phyloP scores from a whole-genome alignment of 164 flowering plant genomes.

The Vitis labrusca region DNA sequence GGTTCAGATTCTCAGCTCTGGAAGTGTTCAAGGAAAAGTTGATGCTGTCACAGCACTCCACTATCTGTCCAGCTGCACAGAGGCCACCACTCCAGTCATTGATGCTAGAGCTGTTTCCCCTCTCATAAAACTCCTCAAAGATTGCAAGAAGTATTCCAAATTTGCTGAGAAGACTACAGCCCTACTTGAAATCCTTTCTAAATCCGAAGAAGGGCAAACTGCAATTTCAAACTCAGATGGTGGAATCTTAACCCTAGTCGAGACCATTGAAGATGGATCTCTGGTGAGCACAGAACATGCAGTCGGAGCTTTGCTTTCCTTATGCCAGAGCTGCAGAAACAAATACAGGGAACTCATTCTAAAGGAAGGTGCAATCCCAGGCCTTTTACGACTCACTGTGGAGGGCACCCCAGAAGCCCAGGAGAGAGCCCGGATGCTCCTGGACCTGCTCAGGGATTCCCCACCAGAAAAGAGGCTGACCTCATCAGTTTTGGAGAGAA shows the following conservation, averaged over 20 bases:
- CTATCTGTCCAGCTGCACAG: slow-evolving; percentile 57
- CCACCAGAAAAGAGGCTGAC: slow-evolving; percentile 43
- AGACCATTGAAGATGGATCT: slow-evolving; percentile 84
- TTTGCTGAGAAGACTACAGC: slow-evolving; percentile 81
- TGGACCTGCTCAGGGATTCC: slow-evolving; percentile 69
- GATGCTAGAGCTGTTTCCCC: slow-evolving; percentile 60
- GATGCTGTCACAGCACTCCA: slow-evolving; percentile 82
- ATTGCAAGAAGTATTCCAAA: slow-evolving; percentile 79
- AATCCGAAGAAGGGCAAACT: slow-evolving; percentile 51
- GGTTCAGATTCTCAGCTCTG: slow-evolving; percentile 60
- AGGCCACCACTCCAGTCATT: slow-evolving; percentile 33
- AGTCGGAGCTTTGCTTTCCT: slow-evolving; percentile 58
- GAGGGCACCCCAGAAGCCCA: slow-evolving; percentile 70
- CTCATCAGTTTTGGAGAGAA: slow-evolving; percentile 48
- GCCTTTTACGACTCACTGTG: slow-evolving; percentile 67
- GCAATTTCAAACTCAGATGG: slow-evolving; percentile 50
- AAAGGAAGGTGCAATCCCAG: slow-evolving; percentile 82
- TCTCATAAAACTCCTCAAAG: slow-evolving; percentile 65
- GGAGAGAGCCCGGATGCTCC: slow-evolving; percentile 57
- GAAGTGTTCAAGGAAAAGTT: slow-evolving; percentile 69
- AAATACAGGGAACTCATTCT: slow-evolving; percentile 72
- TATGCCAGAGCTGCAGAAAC: slow-evolving; percentile 63
- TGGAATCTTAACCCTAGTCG: slow-evolving; percentile 71
- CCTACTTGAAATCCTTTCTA: slow-evolving; percentile 56
- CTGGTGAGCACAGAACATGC: slow-evolving; percentile 69